Evolutionary conservation across 441 rosid genomes (phyloP), one percentile per base, ranked within the genome.

Genomic region (Sinapis alba): DNA sequence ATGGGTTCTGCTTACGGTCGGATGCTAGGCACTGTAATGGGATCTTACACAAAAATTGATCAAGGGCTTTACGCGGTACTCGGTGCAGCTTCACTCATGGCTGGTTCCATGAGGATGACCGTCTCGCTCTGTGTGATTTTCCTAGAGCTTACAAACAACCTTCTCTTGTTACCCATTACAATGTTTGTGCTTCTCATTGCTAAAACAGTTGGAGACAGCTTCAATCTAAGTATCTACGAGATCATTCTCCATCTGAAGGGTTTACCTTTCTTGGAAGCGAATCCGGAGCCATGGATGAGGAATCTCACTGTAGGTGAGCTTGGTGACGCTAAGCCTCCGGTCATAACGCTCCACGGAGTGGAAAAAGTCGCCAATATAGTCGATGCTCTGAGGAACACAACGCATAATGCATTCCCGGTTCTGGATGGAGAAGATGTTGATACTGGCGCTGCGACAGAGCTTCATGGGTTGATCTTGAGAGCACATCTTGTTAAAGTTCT

Each of bases 241-340:
- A 89, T 92, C 76, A 94, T 94, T 76, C 77, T 94, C 47, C 83
- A 92, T 34, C 84, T 90, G 0, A 94, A 94, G 82, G 99, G 97
- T 21, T 70, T 94, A 15, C 99, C 99, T 38, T 94, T 89, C 86
- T 74, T 94, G 77, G 97, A 92, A 43, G 97, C 94, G n/a, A 82
- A 94, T 79, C 92, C 99, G 12, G 97, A 94, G 86, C 93, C 97
- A 7, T 94, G 94, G 94, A 94, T 94, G 99, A 89, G 99, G 78
- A 89, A 92, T 78, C 80, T 94, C 73, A 90, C 97, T 1, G 99
- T 92, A 24, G 92, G 88, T 3, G 97, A 92, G 84, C 94, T 94
- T 65, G 84, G 76, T 28, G 86, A 90, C 69, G 96, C 87, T 66
- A 94, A 92, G 84, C 82, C 89, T 11, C 89, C 94, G 5, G 84